Conservation (phyloP, 306 rosid species). For the Mucuna pruriens region DNA sequence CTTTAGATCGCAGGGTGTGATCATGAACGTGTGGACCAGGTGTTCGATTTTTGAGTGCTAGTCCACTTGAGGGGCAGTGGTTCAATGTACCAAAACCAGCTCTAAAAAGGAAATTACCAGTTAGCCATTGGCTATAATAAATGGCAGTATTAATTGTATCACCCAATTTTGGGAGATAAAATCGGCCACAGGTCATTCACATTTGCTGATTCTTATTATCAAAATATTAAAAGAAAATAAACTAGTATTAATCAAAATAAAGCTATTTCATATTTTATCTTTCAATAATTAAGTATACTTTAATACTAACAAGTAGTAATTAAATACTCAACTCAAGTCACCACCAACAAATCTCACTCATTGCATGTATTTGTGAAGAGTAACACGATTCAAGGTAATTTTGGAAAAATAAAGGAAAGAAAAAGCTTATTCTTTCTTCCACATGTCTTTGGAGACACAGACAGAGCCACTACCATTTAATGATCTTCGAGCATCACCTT, state of each 20-base stretch:
- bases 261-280: background rate
- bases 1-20: background rate
- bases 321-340: background rate
- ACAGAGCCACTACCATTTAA: background rate
- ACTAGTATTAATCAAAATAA: too few species aligned
- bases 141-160: constrained; percentile 52
- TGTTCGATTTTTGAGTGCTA: background rate
- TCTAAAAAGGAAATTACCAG: background rate
- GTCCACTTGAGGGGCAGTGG: background rate
- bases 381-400: background rate
- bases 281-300: background rate
- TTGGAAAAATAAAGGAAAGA: background rate
- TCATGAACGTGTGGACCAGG: background rate
- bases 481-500: background rate
- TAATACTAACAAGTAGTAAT: background rate
- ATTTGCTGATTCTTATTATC: constrained; percentile 40
- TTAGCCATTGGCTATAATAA: constrained; percentile 37
- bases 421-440: background rate
- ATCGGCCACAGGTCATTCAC: constrained; percentile 50
- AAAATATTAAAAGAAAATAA: background rate
- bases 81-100: background rate
- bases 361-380: background rate
- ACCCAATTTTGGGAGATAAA: constrained; percentile 35
- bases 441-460: background rate
- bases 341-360: background rate